Percentiles rank a stretch among this genome's conserved stretches.
Evolutionary conservation across 106 monocot species (phyloP).

Genomic region (Vanilla planifolia): DNA sequence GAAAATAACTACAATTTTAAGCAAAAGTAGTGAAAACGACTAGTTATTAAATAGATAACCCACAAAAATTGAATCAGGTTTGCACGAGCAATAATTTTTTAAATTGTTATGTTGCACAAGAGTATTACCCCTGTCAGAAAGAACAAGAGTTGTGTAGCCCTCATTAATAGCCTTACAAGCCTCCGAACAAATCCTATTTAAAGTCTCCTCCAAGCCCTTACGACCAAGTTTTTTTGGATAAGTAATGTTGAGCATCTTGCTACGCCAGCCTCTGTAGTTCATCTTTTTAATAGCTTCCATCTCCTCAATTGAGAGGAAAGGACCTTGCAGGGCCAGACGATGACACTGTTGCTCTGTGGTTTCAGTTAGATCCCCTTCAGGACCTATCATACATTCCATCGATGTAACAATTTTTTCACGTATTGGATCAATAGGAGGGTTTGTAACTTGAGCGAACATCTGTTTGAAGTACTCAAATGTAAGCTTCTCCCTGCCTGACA

Average conservation of each 20-base stretch:
- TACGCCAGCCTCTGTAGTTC: constrained; percentile 84
- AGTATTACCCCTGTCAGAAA: constrained; percentile 91
- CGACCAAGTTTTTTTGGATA: constrained; percentile 69
- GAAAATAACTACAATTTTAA: too few relatives aligned
- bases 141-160: constrained; percentile 79
- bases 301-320: constrained; percentile 81
- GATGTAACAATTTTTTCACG: constrained; percentile 98
- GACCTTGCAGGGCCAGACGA: constrained; percentile 66
- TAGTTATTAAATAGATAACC: too few relatives aligned
- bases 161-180: constrained; percentile 76
- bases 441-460: constrained; percentile 99
- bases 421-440: constrained; percentile 98
- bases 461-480: constrained; percentile 96
- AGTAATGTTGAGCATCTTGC: constrained; percentile 86
- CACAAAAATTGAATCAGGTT: too few relatives aligned
- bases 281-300: constrained; percentile 97
- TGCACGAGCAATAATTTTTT: too few relatives aligned
- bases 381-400: constrained; percentile 99
- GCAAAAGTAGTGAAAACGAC: too few relatives aligned
- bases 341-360: constrained; percentile 93
- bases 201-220: constrained; percentile 77
- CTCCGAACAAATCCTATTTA: constrained; percentile 85
- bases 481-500: constrained; percentile 92
- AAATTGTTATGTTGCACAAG: neutral
- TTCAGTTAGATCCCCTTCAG: constrained; percentile 98